Conservation (phyloP, 108 stramenopile genomes). For the Cyclostephanos invisitatus region DNA sequence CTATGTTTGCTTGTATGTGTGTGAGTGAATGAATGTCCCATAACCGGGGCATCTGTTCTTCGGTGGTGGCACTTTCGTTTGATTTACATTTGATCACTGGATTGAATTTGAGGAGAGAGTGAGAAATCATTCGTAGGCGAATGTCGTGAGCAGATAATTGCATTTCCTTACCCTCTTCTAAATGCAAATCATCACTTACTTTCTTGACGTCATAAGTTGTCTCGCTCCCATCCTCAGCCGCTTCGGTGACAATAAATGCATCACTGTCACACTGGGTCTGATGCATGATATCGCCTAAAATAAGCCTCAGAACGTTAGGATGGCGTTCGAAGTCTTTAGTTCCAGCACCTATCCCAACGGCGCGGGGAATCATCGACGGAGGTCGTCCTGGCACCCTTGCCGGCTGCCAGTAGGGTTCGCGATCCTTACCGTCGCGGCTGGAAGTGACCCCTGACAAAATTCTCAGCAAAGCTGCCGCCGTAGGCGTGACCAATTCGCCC, state of each 20-base stretch:
- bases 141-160: background rate
- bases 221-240: background rate
- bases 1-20: constrained; percentile 85
- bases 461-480: constrained; percentile 86
- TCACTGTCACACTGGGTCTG: background rate
- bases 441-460: constrained; percentile 54
- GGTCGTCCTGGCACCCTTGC: constrained; percentile 61
- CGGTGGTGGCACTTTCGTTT: background rate
- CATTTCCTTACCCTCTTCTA: constrained; percentile 31
- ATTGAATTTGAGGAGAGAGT: background rate
- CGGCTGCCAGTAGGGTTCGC: constrained; percentile 17
- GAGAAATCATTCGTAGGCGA: background rate
- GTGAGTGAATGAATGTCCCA: constrained; percentile 63
- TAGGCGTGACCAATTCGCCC: constrained; percentile 92
- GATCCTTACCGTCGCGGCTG: background rate
- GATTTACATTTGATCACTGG: background rate
- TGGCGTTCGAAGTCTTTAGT: constrained; percentile 90
- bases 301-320: constrained; percentile 87
- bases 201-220: constrained; percentile 12
- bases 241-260: background rate
- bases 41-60: constrained; percentile 1
- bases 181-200: constrained; percentile 18
- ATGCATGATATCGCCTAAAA: constrained; percentile 64
- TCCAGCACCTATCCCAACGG: constrained; percentile 88
- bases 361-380: constrained; percentile 64